Base-by-base conservation (phyloP, 805 yeast genomes). In the Brettanomyces custersianus region DNA sequence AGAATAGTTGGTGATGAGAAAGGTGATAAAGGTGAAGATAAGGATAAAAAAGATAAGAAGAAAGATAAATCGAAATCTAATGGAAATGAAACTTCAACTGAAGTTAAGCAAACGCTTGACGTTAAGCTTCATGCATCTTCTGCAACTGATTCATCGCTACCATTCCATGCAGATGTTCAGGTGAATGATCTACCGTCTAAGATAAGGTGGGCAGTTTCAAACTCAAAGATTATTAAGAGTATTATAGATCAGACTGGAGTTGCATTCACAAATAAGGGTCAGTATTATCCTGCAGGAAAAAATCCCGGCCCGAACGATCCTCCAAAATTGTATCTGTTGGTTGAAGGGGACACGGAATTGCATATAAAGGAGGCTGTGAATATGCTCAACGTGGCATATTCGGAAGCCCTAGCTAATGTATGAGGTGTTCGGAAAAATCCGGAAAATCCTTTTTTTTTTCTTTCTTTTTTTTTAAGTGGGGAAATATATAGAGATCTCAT, bases 141-240 rank as follows among this genome's bases (percentile, higher is more conserved):
- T 68, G 72, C 72, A 1, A 45, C 59, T 5, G 46, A 42, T 2
- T 68, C 65, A 34, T 15, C 26, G 10, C 32, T 28, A 0, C 70
- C 70, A 0, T 85, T 64, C 59, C 80, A 75, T 44, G 82, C 95
- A 0, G 69, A 75, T 24, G 66, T 90, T 32, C 72, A 74, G 33
- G 77, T 90, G 44, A 90, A 90, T 46, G 96, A 92, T 54, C 65
- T 83, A 23, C 95, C 97, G 0, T 86, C 81, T 49, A 64, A 68
- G 19, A 83, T 82, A 0, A 63, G 95, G 48, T 81, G 94, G 94
- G 66, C 65, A 37, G 83, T 81, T 2, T 74, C 87, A 4, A 79
- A 77, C 46, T 70, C 80, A 24, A 78, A 79, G 2, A 77, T 74
- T 31, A 60, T 80, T 27, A 55, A 72, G 2, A 72, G 72, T 47